These are phyloP conservation scores for Monosporascus sp. DNA, from an alignment of 2,329 filamentous ascomycete genomes.

Conservation along the genomic window DNA sequence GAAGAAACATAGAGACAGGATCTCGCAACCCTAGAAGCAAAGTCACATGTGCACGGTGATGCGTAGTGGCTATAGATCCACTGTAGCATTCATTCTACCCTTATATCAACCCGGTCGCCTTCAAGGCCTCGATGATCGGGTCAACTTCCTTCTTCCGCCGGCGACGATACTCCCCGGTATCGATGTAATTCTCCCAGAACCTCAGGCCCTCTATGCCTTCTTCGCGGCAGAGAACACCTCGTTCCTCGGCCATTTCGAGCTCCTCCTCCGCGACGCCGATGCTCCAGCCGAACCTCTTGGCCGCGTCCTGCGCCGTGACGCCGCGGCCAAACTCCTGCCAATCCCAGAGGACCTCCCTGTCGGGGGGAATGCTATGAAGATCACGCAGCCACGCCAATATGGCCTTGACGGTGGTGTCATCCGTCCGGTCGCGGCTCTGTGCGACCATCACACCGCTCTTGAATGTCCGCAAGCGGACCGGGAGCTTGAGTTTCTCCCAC, in stretches of 20 bases:
- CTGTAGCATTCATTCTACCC: too few species aligned
- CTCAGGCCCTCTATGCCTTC: conserved; percentile 85
- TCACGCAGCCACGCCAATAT: conserved; percentile 74
- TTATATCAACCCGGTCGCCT: conserved; percentile 20
- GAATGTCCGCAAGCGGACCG: conserved; percentile 82
- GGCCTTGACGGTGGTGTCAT: conserved; percentile 79
- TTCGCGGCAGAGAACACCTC: conserved; percentile 81
- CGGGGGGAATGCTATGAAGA: conserved; percentile 61
- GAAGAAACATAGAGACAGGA: too few species aligned
- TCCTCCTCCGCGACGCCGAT: conserved; percentile 94
- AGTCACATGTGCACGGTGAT: too few species aligned
- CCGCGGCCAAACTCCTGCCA: conserved; percentile 75
- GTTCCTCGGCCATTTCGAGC: conserved; percentile 94
- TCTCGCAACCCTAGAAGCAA: too few species aligned
- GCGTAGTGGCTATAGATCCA: too few species aligned
- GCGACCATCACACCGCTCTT: conserved; percentile 93
- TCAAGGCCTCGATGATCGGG: conserved; percentile 38
- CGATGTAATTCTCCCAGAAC: conserved; percentile 83
- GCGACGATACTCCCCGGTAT: conserved; percentile 36
- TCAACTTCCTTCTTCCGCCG: conserved; percentile 33
- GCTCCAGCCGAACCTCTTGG: conserved; percentile 92
- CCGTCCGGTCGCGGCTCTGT: conserved; percentile 80
- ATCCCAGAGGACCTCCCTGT: conserved; percentile 66
- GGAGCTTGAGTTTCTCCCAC: conserved; percentile 84
- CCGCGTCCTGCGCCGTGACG: conserved; percentile 83